phyloP scores from a whole-genome alignment of 495 filamentous ascomycete genomes.

The Lasiosphaeria hispida region DNA sequence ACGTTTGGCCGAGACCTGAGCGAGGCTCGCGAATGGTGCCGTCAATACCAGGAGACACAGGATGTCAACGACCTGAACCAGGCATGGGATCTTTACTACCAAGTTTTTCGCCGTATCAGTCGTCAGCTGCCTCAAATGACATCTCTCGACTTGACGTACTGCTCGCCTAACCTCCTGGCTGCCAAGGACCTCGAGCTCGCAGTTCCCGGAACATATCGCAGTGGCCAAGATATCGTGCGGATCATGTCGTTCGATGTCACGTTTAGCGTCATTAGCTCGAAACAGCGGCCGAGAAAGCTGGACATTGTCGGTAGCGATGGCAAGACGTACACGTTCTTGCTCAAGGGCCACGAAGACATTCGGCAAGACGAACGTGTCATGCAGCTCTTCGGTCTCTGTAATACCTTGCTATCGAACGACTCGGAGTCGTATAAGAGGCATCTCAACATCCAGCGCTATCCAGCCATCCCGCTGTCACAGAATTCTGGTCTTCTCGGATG shows the following conservation, averaged over 20 bases:
- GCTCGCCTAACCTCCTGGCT: constrained; percentile 84
- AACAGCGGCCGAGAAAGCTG: constrained; percentile 89
- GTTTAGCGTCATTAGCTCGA: constrained; percentile 90
- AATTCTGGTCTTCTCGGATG: constrained; percentile 92
- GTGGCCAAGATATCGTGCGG: constrained; percentile 77
- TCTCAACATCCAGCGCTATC: constrained; percentile 89
- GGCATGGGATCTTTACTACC: constrained; percentile 98
- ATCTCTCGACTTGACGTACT: constrained; percentile 90
- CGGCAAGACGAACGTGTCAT: constrained; percentile 98
- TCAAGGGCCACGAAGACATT: constrained; percentile 99
- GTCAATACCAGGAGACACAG: constrained; percentile 78
- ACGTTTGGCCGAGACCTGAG: constrained; percentile 92
- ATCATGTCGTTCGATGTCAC: constrained; percentile 88
- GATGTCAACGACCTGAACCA: constrained; percentile 94
- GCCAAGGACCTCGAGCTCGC: constrained; percentile 84
- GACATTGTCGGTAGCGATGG: constrained; percentile 88
- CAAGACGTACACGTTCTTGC: constrained; percentile 72
- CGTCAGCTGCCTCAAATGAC: constrained; percentile 88
- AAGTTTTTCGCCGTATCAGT: constrained; percentile 93
- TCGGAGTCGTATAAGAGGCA: constrained; percentile 95
- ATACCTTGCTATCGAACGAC: constrained; percentile 88
- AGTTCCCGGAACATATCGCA: constrained; percentile 89
- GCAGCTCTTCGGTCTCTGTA: constrained; percentile 96
- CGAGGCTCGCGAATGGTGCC: constrained; percentile 93
- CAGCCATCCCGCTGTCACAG: constrained; percentile 92